Evolutionary conservation across 495 filamentous ascomycete species (phyloP), one percentile per base, ranked within the genome.

Genomic region (Aspergillus avenaceus): DNA sequence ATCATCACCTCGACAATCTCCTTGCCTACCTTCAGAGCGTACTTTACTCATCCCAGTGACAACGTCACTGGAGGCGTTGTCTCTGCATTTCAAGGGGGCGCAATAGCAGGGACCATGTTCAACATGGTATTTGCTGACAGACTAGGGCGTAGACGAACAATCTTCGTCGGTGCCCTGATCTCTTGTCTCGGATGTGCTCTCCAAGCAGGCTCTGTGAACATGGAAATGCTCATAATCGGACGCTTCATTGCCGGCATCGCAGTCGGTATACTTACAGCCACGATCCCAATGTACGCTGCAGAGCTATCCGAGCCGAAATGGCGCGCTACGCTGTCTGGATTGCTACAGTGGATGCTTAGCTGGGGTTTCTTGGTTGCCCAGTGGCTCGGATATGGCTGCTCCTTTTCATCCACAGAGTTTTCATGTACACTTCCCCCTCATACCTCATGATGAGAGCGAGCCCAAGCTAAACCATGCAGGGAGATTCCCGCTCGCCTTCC

Each of bases 401-500:
- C 70, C 2, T 63, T 75, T 11, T 66, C 68, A 44, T 63, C 71
- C 0, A 67, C 64, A 2, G 54, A 62, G 1, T 72, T 76, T 37
- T 66, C 73, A 54, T 78, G 79, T 65, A 43, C 19, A 53, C 23
- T 28, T 13, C 27, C 8, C 12, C 2, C 32, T 21, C 19, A 8
- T 21, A 8, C 23, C 21, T 6, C n/a, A 14, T n/a, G 18, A 21
- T 8, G 58, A 70, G n/a, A 25, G 14, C 21, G 16, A 19, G n/a
- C n/a, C n/a, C 24, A 1, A 7, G n/a, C 11, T 25, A 37, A 36
- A 38, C 31, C 1, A 6, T 14, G 4, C n/a, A 64, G 58, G 62
- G 78, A 60, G 78, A 7, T 69, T 80, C 16, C 77, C 76, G 0
- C 73, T 82, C 24, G 73, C 75, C 13, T 76, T 80, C 47, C 76